phyloP scores from a whole-genome alignment of 1,284 basidiomycete species.

The Irpex rosettiformis region DNA sequence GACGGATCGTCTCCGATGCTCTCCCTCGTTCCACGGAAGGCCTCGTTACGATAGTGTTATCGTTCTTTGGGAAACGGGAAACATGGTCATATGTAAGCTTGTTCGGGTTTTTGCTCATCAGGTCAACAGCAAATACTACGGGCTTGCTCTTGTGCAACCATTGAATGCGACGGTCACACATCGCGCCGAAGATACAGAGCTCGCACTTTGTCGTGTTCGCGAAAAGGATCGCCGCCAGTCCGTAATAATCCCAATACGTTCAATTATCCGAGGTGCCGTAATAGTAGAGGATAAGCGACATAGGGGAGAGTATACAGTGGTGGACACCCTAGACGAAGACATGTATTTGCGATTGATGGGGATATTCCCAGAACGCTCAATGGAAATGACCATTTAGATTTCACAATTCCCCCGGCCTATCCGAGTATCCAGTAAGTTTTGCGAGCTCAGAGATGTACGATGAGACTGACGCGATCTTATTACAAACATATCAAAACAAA shows the following conservation, averaged over 20 bases:
- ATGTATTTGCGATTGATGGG: not conserved
- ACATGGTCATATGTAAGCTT: not conserved
- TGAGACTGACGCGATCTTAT: no score
- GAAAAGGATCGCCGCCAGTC: not conserved
- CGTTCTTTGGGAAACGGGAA: slow-evolving; percentile 11
- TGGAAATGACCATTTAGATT: not conserved
- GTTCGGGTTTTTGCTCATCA: not conserved
- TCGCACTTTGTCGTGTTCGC: not conserved
- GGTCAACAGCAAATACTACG: not conserved
- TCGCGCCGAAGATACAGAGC: not conserved
- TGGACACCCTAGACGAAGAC: not conserved
- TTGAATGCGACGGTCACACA: not conserved
- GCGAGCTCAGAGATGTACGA: no score
- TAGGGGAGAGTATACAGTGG: not conserved
- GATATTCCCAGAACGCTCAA: not conserved
- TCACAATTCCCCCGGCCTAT: no score
- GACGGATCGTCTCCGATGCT: slow-evolving; percentile 26
- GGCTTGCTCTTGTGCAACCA: not conserved
- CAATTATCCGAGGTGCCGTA: not conserved
- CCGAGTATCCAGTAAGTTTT: no score
- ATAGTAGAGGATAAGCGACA: not conserved
- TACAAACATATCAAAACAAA: no score
- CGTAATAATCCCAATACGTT: not conserved
- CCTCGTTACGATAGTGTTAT: slow-evolving; percentile 26
- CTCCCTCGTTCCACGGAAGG: slow-evolving; percentile 20